These are phyloP conservation scores for Euphorbia schlechtendalii DNA, from an alignment of 441 rosid genomes.

Conservation along the genomic window DNA sequence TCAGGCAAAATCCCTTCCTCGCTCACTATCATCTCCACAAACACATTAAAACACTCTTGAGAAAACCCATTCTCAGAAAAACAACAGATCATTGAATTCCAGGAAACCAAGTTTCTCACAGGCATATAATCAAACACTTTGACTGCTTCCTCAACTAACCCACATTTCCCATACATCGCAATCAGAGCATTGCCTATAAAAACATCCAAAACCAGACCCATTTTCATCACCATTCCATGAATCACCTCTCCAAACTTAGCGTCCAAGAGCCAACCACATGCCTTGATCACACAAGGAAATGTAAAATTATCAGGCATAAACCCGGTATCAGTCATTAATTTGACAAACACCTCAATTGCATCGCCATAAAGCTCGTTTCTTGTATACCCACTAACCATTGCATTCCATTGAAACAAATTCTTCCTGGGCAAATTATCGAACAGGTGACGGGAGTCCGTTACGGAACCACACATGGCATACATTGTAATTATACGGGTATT, in stretches of 20 bases:
- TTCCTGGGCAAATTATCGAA: slow-evolving; percentile 37
- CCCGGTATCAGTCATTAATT: slow-evolving; percentile 31
- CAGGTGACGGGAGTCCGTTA: slow-evolving; percentile 38
- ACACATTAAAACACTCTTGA: slow-evolving; percentile 30
- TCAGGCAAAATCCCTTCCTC: slow-evolving; percentile 39
- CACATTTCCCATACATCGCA: slow-evolving; percentile 45
- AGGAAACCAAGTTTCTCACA: slow-evolving; percentile 49
- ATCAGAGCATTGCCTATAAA: slow-evolving; percentile 49
- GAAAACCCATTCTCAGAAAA: slow-evolving; percentile 41
- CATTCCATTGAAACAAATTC: slow-evolving; percentile 68
- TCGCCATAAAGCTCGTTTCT: slow-evolving; percentile 45
- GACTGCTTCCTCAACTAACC: slow-evolving; percentile 32
- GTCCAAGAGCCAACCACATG: slow-evolving; percentile 16
- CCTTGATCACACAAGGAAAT: slow-evolving; percentile 54
- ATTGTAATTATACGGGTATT: slow-evolving; percentile 49
- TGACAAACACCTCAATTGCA: slow-evolving; percentile 37
- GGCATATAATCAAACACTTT: slow-evolving; percentile 45
- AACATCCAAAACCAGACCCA: slow-evolving; percentile 23
- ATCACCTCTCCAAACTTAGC: slow-evolving; percentile 10
- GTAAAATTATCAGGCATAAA: slow-evolving; percentile 59
- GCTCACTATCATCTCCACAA: slow-evolving; percentile 37
- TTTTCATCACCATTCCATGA: no score
- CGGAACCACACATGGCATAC: slow-evolving; percentile 51
- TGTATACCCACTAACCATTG: slow-evolving; percentile 52
- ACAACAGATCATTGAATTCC: slow-evolving; percentile 53